Evolutionary conservation across 805 yeast species (phyloP).

Genomic region (Schwanniomyces vanrijiae): DNA sequence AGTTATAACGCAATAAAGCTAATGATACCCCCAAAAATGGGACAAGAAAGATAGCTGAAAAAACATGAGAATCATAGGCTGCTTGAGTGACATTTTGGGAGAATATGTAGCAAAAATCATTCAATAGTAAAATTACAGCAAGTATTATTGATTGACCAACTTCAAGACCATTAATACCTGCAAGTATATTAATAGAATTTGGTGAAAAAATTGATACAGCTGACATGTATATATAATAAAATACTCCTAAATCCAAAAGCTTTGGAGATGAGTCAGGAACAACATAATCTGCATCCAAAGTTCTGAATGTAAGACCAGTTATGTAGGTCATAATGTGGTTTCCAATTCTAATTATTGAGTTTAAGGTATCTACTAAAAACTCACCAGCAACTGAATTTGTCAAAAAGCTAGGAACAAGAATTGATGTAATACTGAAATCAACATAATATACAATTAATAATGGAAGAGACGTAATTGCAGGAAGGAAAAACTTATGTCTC

Average conservation of each 20-base stretch:
- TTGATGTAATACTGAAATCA: constrained; percentile 89
- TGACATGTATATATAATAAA: constrained; percentile 89
- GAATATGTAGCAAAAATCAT: constrained; percentile 71
- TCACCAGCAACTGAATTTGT: constrained; percentile 33
- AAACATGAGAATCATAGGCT: constrained; percentile 78
- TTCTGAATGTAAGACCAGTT: constrained; percentile 40
- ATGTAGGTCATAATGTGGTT: constrained; percentile 29
- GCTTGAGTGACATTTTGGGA: constrained; percentile 38
- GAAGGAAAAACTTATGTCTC: constrained; percentile 95
- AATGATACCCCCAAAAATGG: constrained; percentile 87
- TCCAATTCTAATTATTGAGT: constrained; percentile 22
- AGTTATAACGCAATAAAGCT: constrained; percentile 74
- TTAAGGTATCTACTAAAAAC: constrained; percentile 17
- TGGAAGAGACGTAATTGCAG: constrained; percentile 93
- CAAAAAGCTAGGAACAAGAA: constrained; percentile 75
- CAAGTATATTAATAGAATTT: constrained; percentile 90
- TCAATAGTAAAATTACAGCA: constrained; percentile 65
- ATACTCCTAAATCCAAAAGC: constrained; percentile 69
- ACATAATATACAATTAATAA: constrained; percentile 86
- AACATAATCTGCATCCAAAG: constrained; percentile 32
- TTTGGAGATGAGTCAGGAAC: constrained; percentile 40
- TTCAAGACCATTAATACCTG: constrained; percentile 95
- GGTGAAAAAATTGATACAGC: constrained; percentile 92
- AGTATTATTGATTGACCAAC: constrained; percentile 91
- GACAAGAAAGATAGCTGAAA: constrained; percentile 73